Evolutionary conservation across 257 asterid genomes (phyloP).

Genomic region (Petunia axillaris): DNA sequence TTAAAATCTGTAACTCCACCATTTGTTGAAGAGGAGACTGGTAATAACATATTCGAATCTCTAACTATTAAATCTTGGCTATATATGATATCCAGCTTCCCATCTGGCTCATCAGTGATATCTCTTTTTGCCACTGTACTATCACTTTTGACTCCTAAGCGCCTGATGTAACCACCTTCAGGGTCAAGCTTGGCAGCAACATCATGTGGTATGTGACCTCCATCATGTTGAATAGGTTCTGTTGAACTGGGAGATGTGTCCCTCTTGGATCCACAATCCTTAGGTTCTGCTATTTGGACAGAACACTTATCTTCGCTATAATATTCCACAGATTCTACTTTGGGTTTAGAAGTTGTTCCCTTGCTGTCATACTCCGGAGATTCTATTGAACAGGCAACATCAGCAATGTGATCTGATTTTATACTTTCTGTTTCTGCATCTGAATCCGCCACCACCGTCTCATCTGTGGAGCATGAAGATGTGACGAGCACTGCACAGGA

Average conservation of each 20-base stretch:
- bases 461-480: slow-evolving; percentile 96
- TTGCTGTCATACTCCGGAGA: slow-evolving; percentile 53
- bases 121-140: slow-evolving; percentile 41
- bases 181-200: slow-evolving; percentile 34
- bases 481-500: slow-evolving; percentile 70
- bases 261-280: slow-evolving; percentile 36
- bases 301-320: slow-evolving; percentile 41
- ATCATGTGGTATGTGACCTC: slow-evolving; percentile 40
- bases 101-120: slow-evolving; percentile 47
- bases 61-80: slow-evolving; percentile 81
- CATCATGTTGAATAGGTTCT: slow-evolving; percentile 14
- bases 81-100: slow-evolving; percentile 65
- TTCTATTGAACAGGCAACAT: slow-evolving; percentile 40
- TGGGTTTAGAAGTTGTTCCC: slow-evolving; percentile 35
- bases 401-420: slow-evolving; percentile 50
- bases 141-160: slow-evolving; percentile 41
- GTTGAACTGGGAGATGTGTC: slow-evolving; percentile 13
- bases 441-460: slow-evolving; percentile 95
- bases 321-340: slow-evolving; percentile 44
- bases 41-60: slow-evolving; percentile 41
- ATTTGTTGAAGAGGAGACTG: slow-evolving; percentile 38
- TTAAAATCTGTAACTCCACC: slow-evolving; percentile 64
- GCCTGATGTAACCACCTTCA: slow-evolving; percentile 29
- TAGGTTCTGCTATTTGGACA: slow-evolving; percentile 28
- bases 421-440: slow-evolving; percentile 82